Conservation (phyloP, 2,329 filamentous ascomycete species). For the Aureobasidium zeae region DNA sequence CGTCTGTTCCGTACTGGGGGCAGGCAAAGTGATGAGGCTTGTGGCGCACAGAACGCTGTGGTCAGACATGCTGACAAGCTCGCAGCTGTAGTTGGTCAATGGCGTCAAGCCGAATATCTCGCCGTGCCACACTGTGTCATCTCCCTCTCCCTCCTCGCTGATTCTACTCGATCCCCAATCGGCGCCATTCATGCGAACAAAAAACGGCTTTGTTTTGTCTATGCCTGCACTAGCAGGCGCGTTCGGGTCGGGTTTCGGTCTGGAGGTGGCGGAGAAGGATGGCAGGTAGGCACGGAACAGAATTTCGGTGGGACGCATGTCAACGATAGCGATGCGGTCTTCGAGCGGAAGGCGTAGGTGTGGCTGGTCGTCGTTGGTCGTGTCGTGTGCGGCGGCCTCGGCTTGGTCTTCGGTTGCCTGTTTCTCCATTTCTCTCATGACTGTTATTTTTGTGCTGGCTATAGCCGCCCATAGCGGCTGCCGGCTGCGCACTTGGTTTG, state of each 20-base stretch:
- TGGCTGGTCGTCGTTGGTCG: constrained; percentile 4
- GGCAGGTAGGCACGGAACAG: constrained; percentile 47
- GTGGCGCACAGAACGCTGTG: constrained; percentile 60
- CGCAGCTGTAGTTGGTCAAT: constrained; percentile 66
- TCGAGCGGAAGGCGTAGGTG: constrained; percentile 28
- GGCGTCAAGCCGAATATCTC: constrained; percentile 60
- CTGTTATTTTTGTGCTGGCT: constrained; percentile 91
- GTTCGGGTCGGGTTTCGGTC: constrained; percentile 29
- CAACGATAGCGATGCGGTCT: constrained; percentile 70
- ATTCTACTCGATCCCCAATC: constrained; percentile 73
- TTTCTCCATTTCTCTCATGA: constrained; percentile 71
- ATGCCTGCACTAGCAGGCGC: constrained; percentile 39
- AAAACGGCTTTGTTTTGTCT: constrained; percentile 66
- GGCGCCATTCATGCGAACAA: constrained; percentile 67
- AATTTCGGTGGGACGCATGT: constrained; percentile 68
- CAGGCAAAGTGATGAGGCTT: constrained; percentile 58
- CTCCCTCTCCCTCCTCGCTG: constrained; percentile 36
- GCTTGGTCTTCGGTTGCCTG: constrained; percentile 64
- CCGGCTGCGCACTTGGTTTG: constrained; percentile 77
- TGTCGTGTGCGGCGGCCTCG: constrained; percentile 53
- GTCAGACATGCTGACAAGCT: constrained; percentile 62
- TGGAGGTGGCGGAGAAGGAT: constrained; percentile 21
- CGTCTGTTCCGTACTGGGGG: constrained; percentile 48
- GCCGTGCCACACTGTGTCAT: constrained; percentile 52
- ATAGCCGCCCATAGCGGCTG: constrained; percentile 92